Conservation (phyloP, 192 early-diverging fungal species). For the Lobosporangium transversale region DNA sequence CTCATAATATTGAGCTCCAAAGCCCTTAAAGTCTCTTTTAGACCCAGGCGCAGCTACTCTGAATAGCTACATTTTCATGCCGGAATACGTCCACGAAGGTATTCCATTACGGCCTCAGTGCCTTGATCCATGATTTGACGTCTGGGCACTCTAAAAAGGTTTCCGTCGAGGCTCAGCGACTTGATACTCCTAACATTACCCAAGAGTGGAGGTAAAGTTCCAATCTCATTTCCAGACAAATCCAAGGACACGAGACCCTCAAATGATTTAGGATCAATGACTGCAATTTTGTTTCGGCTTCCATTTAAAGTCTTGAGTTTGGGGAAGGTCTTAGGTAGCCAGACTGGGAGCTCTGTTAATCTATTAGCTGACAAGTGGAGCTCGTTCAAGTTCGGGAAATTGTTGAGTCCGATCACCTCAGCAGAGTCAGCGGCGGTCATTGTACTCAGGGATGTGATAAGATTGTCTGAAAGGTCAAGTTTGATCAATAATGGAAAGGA, state of each 20-base stretch:
- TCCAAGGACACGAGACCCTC: slow-evolving; percentile 55
- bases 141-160: slow-evolving; percentile 65
- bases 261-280: slow-evolving; percentile 56
- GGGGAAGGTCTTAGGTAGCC: slow-evolving; percentile 56
- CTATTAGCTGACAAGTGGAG: slow-evolving; percentile 53
- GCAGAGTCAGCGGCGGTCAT: neutral
- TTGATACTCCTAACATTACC: slow-evolving; percentile 58
- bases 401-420: slow-evolving; percentile 14
- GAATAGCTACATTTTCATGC: too few relatives aligned
- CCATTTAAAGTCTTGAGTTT: slow-evolving; percentile 49
- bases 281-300: slow-evolving; percentile 55
- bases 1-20: too few relatives aligned
- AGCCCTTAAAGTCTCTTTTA: too few relatives aligned
- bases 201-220: slow-evolving; percentile 58
- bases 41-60: too few relatives aligned
- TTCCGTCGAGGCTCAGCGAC: slow-evolving; percentile 59
- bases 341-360: slow-evolving; percentile 49
- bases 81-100: slow-evolving; percentile 59
- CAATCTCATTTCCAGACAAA: slow-evolving; percentile 67
- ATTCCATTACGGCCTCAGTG: slow-evolving; percentile 65
- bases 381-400: slow-evolving; percentile 59
- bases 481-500: slow-evolving; percentile 52
- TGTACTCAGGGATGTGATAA: slow-evolving; percentile 31
- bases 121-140: slow-evolving; percentile 61
- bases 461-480: slow-evolving; percentile 60